These are phyloP conservation scores for Fusarium coicis DNA, from an alignment of 2,329 filamentous ascomycete species.

Conservation along the genomic window DNA sequence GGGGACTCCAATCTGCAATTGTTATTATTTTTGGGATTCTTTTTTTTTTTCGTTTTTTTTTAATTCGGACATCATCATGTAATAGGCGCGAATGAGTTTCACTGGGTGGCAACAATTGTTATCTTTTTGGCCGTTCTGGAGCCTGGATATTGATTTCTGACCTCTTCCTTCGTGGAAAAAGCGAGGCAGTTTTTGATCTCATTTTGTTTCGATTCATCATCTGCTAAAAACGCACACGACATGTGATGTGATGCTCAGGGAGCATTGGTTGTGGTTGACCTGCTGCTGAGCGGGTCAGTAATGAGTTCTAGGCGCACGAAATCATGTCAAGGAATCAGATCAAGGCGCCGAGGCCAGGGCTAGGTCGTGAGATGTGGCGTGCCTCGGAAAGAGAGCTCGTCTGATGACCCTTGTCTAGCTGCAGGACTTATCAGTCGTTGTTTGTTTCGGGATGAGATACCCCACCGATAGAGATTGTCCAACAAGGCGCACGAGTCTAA, in stretches of 20 bases:
- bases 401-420: constrained; percentile 43
- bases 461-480: constrained; percentile 26
- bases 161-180: constrained; percentile 25
- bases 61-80: constrained; percentile 21
- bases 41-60: constrained; percentile 26
- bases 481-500: constrained; percentile 22
- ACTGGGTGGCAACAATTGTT: constrained; percentile 34
- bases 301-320: constrained; percentile 34
- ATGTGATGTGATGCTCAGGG: constrained; percentile 40
- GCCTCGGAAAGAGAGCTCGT: constrained; percentile 41
- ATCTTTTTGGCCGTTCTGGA: constrained; percentile 36
- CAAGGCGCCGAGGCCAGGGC: constrained; percentile 35
- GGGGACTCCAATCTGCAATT: constrained; percentile 44
- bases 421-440: constrained; percentile 39
- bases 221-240: constrained; percentile 7
- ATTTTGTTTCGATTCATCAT: constrained; percentile 12
- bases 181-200: constrained; percentile 21
- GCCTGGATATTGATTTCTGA: constrained; percentile 43
- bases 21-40: constrained; percentile 31
- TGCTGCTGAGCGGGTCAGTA: constrained; percentile 28
- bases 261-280: constrained; percentile 13
- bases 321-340: constrained; percentile 42
- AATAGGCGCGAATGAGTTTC: constrained; percentile 34
- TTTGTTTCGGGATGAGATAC: constrained; percentile 32
- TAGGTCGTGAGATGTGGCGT: constrained; percentile 44